Evolutionary conservation across 2,329 filamentous ascomycete genomes (phyloP).

Genomic region (Fusarium marasasianum): DNA sequence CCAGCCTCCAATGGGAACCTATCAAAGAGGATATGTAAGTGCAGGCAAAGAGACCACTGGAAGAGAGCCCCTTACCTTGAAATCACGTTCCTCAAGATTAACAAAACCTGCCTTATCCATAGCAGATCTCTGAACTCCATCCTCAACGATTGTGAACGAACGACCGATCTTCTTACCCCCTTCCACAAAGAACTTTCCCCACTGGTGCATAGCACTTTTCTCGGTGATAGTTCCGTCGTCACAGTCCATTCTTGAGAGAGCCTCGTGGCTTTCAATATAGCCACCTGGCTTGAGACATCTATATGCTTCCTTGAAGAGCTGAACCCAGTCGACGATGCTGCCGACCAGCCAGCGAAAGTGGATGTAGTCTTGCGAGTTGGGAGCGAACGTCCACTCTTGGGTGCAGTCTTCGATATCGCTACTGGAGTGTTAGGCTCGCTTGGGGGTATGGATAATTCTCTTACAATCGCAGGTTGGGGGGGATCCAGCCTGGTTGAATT

Average conservation of each 20-base stretch:
- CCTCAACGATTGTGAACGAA: conserved; percentile 21
- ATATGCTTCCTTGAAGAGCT: conserved; percentile 23
- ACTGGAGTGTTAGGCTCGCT: fast-evolving
- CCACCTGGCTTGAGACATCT: conserved; percentile 20
- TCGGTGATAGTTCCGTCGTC: conserved; percentile 16
- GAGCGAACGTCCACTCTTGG: conserved; percentile 29
- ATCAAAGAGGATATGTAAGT: not conserved
- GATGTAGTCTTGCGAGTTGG: conserved; percentile 24
- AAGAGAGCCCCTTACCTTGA: not conserved
- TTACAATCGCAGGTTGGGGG: conserved; percentile 24
- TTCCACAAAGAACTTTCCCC: conserved; percentile 33
- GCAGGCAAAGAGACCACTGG: fast-evolving
- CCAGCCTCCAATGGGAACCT: conserved; percentile 32
- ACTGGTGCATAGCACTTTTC: conserved; percentile 29
- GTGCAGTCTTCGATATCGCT: conserved; percentile 35
- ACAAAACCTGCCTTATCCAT: conserved; percentile 25
- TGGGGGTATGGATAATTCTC: fast-evolving
- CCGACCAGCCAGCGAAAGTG: conserved; percentile 32
- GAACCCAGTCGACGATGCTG: conserved; percentile 17
- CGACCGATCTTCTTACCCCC: conserved; percentile 22
- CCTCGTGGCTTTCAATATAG: conserved; percentile 26
- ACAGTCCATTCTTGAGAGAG: conserved; percentile 18
- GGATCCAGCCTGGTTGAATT: conserved; percentile 28
- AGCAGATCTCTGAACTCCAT: conserved; percentile 10
- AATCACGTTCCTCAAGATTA: conserved; percentile 11